A percentile compares a stretch with the other conserved stretches of the same genome.
Conservation (phyloP, 441 rosid species). For the Gossypium schwendimanii region DNA sequence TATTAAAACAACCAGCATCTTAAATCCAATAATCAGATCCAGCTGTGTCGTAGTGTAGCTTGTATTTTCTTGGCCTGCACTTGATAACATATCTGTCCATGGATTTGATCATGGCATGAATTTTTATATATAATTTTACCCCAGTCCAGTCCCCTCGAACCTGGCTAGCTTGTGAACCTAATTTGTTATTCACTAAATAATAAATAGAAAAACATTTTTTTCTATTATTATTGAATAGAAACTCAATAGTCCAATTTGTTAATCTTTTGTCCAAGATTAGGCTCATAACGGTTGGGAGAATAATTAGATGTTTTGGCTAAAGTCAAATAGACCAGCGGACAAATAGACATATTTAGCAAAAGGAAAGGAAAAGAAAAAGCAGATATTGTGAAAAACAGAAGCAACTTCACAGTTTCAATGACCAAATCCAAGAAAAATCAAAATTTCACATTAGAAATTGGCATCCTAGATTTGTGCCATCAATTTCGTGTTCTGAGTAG, state of each 20-base stretch:
- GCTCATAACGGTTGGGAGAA: not conserved
- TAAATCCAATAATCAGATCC: not conserved
- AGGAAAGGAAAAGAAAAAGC: not conserved
- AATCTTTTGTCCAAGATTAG: not conserved
- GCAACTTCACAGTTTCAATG: not conserved
- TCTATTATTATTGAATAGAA: not conserved
- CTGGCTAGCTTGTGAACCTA: not conserved
- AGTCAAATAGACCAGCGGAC: not conserved
- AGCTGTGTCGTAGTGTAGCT: not conserved
- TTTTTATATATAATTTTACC: too few species aligned
- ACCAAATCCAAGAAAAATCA: not conserved
- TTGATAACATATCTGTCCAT: not conserved
- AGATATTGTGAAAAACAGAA: not conserved
- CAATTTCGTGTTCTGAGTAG: not conserved
- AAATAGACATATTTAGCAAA: not conserved
- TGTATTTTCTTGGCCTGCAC: not conserved
- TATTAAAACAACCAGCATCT: not conserved
- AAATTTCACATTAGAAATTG: not conserved
- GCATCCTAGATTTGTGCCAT: not conserved
- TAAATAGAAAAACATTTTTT: not conserved
- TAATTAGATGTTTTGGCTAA: not conserved
- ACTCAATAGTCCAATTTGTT: not conserved
- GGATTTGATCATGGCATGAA: not conserved
- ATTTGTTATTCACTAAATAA: not conserved
- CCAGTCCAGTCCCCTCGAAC: too few species aligned